Conservation (phyloP, 1,139 yeast genomes). For the Trichomonascaceae sp. region DNA sequence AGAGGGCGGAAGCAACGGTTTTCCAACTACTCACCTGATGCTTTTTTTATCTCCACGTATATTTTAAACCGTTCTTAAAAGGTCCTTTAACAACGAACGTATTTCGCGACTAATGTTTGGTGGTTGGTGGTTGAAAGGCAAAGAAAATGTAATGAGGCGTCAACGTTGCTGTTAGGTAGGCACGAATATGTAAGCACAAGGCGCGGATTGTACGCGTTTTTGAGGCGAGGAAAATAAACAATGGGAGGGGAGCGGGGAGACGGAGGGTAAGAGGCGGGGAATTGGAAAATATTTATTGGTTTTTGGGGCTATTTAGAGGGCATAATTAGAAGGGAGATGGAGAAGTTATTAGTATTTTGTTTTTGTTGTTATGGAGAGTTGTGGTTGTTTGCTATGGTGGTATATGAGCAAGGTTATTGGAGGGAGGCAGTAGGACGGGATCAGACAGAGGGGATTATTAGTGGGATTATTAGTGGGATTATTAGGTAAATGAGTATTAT, state of each 20-base stretch:
- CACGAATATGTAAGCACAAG: neutral
- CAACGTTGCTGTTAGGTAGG: neutral
- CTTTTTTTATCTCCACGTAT: neutral
- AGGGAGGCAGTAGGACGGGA: too few species aligned
- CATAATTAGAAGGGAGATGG: too few species aligned
- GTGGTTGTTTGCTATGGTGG: too few species aligned
- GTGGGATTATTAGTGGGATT: too few species aligned
- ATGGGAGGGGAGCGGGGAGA: slow-evolving; percentile 51
- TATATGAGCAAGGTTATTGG: too few species aligned
- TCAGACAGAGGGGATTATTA: too few species aligned
- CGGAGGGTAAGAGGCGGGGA: neutral
- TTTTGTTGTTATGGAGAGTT: too few species aligned
- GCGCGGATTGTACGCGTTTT: neutral
- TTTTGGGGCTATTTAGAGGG: neutral
- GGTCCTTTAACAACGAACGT: neutral
- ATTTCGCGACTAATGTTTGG: neutral
- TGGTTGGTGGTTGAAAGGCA: neutral
- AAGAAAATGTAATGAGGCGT: neutral
- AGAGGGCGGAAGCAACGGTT: too few species aligned
- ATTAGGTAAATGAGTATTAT: too few species aligned
- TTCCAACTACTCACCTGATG: neutral
- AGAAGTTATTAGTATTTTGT: too few species aligned
- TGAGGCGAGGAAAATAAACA: neutral
- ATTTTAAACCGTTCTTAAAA: neutral
- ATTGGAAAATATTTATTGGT: too few species aligned